phyloP scores from a whole-genome alignment of 108 stramenopile species.

The Bacterosira constricta region DNA sequence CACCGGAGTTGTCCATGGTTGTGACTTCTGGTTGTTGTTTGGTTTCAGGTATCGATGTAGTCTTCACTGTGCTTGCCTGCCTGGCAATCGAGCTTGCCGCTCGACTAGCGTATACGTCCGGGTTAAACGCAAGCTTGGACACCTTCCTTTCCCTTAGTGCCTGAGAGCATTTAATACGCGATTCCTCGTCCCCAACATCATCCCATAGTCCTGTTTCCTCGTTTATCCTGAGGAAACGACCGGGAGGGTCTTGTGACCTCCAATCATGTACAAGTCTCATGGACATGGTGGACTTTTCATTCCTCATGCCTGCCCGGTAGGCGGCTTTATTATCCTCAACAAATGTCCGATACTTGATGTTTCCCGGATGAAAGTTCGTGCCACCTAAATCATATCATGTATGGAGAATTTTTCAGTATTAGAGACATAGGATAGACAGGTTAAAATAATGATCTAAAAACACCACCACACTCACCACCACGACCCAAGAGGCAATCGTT shows the following conservation, averaged over 20 bases:
- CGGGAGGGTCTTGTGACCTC: conserved; percentile 13
- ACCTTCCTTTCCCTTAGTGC: conserved; percentile 50
- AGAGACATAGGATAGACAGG: too few species aligned
- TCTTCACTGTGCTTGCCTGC: too few species aligned
- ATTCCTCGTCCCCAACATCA: conserved; percentile 68
- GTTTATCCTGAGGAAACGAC: conserved; percentile 22
- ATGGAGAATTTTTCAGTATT: too few species aligned
- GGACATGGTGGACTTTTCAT: background rate
- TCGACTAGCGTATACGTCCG: too few species aligned
- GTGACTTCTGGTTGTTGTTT: too few species aligned
- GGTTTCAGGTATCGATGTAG: too few species aligned
- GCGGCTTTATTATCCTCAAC: background rate
- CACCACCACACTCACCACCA: conserved; percentile 15
- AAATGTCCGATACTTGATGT: conserved; percentile 1
- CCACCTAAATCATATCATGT: conserved; percentile 7
- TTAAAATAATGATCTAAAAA: too few species aligned
- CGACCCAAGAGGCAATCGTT: conserved; percentile 34
- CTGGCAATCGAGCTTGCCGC: too few species aligned
- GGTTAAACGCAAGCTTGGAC: conserved; percentile 2
- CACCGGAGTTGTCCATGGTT: too few species aligned
- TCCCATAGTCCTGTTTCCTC: conserved; percentile 44
- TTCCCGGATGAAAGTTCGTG: conserved; percentile 25
- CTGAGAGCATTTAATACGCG: conserved; percentile 40
- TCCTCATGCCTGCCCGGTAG: conserved; percentile 2
- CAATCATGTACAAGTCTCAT: conserved; percentile 8